Evolutionary conservation across 2,329 filamentous ascomycete genomes (phyloP).

Genomic region (Proliferodiscus dingleyae): DNA sequence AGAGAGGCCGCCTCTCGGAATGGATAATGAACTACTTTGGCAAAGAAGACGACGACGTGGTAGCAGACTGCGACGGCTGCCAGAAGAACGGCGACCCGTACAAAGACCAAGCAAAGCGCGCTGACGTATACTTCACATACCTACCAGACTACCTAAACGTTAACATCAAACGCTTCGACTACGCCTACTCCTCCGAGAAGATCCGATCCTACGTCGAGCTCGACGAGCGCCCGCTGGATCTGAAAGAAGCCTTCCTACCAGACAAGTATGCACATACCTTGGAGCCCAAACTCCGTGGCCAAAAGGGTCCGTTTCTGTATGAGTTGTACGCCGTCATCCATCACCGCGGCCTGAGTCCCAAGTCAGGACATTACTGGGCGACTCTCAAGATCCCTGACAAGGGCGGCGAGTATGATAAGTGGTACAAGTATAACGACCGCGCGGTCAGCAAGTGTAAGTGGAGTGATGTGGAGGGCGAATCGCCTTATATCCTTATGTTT

Average conservation of each 20-base stretch:
- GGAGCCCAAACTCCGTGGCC: too few relatives aligned
- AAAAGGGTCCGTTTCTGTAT: too few relatives aligned
- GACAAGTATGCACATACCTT: too few relatives aligned
- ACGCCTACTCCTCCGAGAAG: constrained; percentile 46
- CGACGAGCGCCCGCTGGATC: constrained; percentile 64
- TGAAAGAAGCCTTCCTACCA: constrained; percentile 49
- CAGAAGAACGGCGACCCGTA: constrained; percentile 43
- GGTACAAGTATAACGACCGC: too few relatives aligned
- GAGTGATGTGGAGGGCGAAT: too few relatives aligned
- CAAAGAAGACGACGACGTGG: constrained; percentile 60
- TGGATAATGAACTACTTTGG: constrained; percentile 68
- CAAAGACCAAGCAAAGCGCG: constrained; percentile 60
- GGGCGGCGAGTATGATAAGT: too few relatives aligned
- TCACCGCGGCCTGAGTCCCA: too few relatives aligned
- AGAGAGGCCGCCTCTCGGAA: constrained; percentile 38
- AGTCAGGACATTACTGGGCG: too few relatives aligned
- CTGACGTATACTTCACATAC: constrained; percentile 58
- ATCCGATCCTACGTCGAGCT: constrained; percentile 64
- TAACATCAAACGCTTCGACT: constrained; percentile 60
- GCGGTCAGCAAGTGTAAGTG: too few relatives aligned
- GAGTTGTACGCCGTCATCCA: too few relatives aligned
- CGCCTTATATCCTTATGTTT: too few relatives aligned
- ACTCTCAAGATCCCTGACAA: too few relatives aligned
- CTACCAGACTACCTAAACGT: constrained; percentile 70
- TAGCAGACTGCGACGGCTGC: constrained; percentile 72